Percentiles rank a stretch among this genome's conserved stretches.
These are phyloP conservation scores for Phytopythium vexans DNA, from an alignment of 352 stramenopile species.

Conservation along the genomic window DNA sequence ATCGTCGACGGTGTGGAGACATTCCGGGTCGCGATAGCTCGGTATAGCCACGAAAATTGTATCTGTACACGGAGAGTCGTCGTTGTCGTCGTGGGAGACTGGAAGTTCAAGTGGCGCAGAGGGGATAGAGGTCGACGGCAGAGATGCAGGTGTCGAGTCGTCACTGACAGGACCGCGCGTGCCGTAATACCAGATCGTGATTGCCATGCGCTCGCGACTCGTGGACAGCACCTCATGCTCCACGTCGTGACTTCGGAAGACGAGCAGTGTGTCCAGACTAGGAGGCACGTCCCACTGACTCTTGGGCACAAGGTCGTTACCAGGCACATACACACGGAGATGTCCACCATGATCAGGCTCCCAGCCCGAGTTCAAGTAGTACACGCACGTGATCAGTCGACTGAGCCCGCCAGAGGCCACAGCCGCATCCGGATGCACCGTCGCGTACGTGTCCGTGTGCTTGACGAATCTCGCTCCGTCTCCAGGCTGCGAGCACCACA, in stretches of 20 bases:
- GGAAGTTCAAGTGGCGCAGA: slow-evolving; percentile 6
- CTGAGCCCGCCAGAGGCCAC: slow-evolving; percentile 22
- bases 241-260: slow-evolving; percentile 90
- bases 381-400: slow-evolving; percentile 77
- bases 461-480: slow-evolving; percentile 65
- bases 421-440: slow-evolving; percentile 15
- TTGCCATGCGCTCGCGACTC: slow-evolving; percentile 78
- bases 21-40: slow-evolving; percentile 92
- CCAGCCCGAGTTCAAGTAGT: slow-evolving; percentile 86
- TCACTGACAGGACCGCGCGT: slow-evolving; percentile 2
- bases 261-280: slow-evolving; percentile 81
- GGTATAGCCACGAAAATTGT: slow-evolving; percentile 94
- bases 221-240: slow-evolving; percentile 90
- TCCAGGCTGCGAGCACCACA: slow-evolving; percentile 35
- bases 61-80: not conserved
- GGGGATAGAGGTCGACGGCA: too few relatives aligned
- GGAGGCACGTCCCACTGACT: slow-evolving; percentile 74
- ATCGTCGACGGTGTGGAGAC: slow-evolving; percentile 78
- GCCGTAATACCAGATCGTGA: slow-evolving; percentile 95
- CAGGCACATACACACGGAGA: slow-evolving; percentile 61
- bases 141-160: too few relatives aligned
- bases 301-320: slow-evolving; percentile 7
- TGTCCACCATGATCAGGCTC: slow-evolving; percentile 49
- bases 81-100: not conserved
- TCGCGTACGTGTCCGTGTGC: slow-evolving; percentile 66